A percentile compares a stretch with the other conserved stretches of the same genome.
Conservation (phyloP, 75 land plant genomes). For the Isoetes taiwanensis region DNA sequence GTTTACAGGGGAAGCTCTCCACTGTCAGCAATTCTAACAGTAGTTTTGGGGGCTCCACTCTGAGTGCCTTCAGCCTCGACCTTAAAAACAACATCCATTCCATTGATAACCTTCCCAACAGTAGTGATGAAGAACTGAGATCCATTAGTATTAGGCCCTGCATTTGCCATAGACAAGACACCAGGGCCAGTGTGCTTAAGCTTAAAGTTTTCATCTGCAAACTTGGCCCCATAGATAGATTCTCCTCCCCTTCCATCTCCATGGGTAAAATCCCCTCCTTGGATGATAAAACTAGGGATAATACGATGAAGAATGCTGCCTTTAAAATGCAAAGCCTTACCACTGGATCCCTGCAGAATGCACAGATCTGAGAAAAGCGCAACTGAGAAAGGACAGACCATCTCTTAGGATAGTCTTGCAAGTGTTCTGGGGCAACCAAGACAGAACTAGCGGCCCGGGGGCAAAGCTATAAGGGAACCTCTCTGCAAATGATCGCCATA, state of each 20-base stretch:
- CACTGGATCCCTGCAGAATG: too few relatives aligned
- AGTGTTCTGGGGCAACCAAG: too few relatives aligned
- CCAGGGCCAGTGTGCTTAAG: constrained; percentile 6
- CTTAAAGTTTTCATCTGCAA: constrained; percentile 5
- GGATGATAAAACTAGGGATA: constrained; percentile 7
- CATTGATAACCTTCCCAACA: constrained; percentile 2
- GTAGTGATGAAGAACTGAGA: constrained; percentile 7
- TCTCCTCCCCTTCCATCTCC: constrained; percentile 3
- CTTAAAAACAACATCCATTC: constrained; percentile 6
- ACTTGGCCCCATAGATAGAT: constrained; percentile 6
- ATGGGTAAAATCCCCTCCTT: constrained; percentile 4
- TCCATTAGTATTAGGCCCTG: constrained; percentile 2
- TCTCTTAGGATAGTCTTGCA: too few relatives aligned
- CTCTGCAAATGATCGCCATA: too few relatives aligned
- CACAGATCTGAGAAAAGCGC: too few relatives aligned
- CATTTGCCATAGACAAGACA: constrained; percentile 5
- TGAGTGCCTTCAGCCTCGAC: background rate
- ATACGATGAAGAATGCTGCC: background rate
- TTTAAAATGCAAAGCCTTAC: constrained; percentile 2
- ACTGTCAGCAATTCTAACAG: background rate
- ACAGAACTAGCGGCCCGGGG: too few relatives aligned
- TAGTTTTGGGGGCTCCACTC: constrained; percentile 3
- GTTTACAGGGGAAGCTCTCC: constrained; percentile 4
- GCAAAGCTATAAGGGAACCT: too few relatives aligned
- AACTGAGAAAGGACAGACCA: too few relatives aligned